phyloP scores from a whole-genome alignment of 768 basidiomycete species.

The Lentinula raphanica region DNA sequence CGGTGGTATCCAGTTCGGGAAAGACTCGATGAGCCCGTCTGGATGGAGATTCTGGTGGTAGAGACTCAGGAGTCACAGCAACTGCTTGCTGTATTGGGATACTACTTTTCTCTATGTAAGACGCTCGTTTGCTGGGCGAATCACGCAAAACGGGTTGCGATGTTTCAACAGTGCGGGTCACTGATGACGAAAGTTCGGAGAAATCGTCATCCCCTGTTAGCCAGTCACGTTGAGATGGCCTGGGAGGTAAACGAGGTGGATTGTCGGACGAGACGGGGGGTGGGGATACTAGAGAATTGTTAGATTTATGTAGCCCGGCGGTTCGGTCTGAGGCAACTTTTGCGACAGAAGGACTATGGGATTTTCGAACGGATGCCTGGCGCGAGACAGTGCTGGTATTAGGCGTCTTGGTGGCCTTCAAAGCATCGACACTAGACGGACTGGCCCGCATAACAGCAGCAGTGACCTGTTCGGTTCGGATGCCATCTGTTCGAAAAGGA shows the following conservation, averaged over 20 bases:
- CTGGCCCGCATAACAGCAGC: constrained; percentile 41
- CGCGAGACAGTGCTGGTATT: constrained; percentile 19
- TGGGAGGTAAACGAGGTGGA: constrained; percentile 8
- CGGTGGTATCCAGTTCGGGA: constrained; percentile 10
- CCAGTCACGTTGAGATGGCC: constrained; percentile 36
- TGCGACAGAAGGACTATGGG: constrained; percentile 41
- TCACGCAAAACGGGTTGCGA: constrained; percentile 54
- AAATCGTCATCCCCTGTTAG: constrained; percentile 61
- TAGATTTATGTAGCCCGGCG: neutral
- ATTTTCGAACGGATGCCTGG: constrained; percentile 46
- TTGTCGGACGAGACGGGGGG: constrained; percentile 6
- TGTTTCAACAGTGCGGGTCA: constrained; percentile 11
- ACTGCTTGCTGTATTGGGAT: constrained; percentile 34
- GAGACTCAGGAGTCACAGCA: constrained; percentile 16
- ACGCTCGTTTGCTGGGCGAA: constrained; percentile 69
- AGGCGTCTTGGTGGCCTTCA: constrained; percentile 8
- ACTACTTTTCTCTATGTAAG: constrained; percentile 49
- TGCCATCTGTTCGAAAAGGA: constrained; percentile 28
- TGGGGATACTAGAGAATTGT: constrained; percentile 7
- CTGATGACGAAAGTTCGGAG: constrained; percentile 15
- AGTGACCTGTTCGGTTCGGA: constrained; percentile 54
- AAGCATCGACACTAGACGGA: neutral
- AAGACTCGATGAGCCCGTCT: constrained; percentile 22
- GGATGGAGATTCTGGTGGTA: constrained; percentile 29
- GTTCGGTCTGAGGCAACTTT: constrained; percentile 22